These are phyloP conservation scores for Straminergon stramineum DNA, from an alignment of 225 moss, liverwort and hornwort species.

Conservation along the genomic window DNA sequence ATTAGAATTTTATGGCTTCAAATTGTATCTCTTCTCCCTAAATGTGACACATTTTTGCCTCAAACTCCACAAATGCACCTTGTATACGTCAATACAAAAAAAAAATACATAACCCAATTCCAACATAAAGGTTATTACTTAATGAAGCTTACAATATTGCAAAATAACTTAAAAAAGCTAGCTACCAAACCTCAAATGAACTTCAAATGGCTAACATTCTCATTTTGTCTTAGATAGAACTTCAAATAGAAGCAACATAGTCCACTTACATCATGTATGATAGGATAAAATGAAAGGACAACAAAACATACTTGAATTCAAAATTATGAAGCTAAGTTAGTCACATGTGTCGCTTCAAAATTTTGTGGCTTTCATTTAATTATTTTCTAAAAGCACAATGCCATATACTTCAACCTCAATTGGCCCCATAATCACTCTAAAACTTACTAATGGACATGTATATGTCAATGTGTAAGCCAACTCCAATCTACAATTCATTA, in stretches of 20 bases:
- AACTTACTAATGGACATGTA: neutral
- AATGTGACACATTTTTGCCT: neutral
- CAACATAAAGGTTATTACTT: neutral
- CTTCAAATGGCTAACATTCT: neutral
- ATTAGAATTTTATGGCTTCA: neutral
- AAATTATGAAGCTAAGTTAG: neutral
- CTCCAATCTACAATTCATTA: neutral
- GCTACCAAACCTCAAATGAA: neutral
- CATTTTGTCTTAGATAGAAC: neutral
- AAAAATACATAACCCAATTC: too few relatives aligned
- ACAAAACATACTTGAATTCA: neutral
- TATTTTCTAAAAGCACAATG: neutral
- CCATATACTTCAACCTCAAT: neutral
- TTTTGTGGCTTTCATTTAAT: neutral
- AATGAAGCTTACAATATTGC: neutral
- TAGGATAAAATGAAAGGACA: rapidly evolving
- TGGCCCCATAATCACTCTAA: neutral
- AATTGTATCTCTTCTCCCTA: neutral
- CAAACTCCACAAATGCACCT: neutral
- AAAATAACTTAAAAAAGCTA: neutral
- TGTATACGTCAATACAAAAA: too few relatives aligned
- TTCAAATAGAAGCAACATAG: neutral
- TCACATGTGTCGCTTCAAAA: neutral
- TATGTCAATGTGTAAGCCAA: neutral
- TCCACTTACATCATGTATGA: neutral